Conservation (phyloP, 768 basidiomycete genomes). For the Terana coerulea region DNA sequence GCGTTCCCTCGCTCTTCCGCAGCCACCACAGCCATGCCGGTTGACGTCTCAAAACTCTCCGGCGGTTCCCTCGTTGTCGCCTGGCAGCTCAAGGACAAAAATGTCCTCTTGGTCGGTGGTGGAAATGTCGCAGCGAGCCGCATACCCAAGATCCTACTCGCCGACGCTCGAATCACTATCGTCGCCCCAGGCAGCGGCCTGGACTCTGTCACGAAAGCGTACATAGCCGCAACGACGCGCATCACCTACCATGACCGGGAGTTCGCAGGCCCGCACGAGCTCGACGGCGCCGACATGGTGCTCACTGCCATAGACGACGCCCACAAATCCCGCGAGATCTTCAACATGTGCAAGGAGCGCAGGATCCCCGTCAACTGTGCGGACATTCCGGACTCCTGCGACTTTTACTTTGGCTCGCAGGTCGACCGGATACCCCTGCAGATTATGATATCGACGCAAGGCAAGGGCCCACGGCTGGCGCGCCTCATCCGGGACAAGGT, state of each 20-base stretch:
- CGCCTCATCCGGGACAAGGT: conserved; percentile 73
- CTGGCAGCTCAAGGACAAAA: conserved; percentile 84
- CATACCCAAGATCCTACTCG: conserved; percentile 77
- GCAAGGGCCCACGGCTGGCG: conserved; percentile 88
- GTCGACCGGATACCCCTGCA: conserved; percentile 88
- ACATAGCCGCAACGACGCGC: conserved; percentile 46
- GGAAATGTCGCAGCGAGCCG: conserved; percentile 90
- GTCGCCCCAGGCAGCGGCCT: conserved; percentile 70
- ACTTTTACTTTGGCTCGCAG: conserved; percentile 97
- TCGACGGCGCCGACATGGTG: conserved; percentile 76
- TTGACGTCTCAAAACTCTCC: conserved; percentile 23
- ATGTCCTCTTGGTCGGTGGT: conserved; percentile 89
- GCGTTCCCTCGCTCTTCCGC: neutral
- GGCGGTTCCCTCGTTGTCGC: conserved; percentile 86
- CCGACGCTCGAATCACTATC: conserved; percentile 76
- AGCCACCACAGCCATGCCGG: conserved; percentile 9
- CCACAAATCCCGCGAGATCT: conserved; percentile 67
- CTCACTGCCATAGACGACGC: conserved; percentile 91
- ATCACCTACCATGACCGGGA: conserved; percentile 71
- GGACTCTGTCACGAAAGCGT: conserved; percentile 49
- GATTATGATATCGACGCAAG: conserved; percentile 95
- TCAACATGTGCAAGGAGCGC: conserved; percentile 56
- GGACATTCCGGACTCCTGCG: conserved; percentile 92
- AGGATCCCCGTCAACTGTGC: conserved; percentile 93
- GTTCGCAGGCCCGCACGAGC: conserved; percentile 63